Conservation (phyloP, 2,329 filamentous ascomycete species). For the Aspergillus sp. region DNA sequence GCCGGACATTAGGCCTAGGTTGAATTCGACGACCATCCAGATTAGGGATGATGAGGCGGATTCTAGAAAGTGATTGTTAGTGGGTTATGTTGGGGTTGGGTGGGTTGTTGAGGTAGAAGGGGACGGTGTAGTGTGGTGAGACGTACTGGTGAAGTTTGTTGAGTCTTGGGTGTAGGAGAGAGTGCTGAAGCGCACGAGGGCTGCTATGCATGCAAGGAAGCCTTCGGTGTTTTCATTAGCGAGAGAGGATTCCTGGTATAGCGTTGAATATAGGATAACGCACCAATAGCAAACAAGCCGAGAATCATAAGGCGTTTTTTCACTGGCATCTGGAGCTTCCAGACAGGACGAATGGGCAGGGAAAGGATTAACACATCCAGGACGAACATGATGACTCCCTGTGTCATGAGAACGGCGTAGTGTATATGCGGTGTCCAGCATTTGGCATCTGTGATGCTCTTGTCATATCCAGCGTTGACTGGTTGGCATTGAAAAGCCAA, state of each 20-base stretch:
- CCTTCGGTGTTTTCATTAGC: neutral
- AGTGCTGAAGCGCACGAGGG: slow-evolving; percentile 19
- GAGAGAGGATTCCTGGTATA: neutral
- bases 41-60: slow-evolving; percentile 16
- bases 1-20: slow-evolving; percentile 19
- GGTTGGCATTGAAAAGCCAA: slow-evolving; percentile 10
- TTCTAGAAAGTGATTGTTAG: slow-evolving; percentile 6
- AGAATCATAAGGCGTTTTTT: slow-evolving; percentile 6
- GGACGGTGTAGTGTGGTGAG: neutral
- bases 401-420: slow-evolving; percentile 14
- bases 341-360: slow-evolving; percentile 20
- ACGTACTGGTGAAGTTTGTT: slow-evolving; percentile 19
- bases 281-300: slow-evolving; percentile 10
- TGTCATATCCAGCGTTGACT: neutral
- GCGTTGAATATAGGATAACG: neutral
- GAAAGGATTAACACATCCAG: slow-evolving; percentile 18
- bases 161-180: slow-evolving; percentile 16
- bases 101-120: neutral
- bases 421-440: neutral
- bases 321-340: slow-evolving; percentile 21
- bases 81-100: neutral
- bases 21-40: slow-evolving; percentile 25
- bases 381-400: slow-evolving; percentile 21
- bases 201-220: slow-evolving; percentile 19
- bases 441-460: neutral